These are phyloP conservation scores for Boletus hoseneyae DNA, from an alignment of 1,284 basidiomycete species.

Conservation along the genomic window DNA sequence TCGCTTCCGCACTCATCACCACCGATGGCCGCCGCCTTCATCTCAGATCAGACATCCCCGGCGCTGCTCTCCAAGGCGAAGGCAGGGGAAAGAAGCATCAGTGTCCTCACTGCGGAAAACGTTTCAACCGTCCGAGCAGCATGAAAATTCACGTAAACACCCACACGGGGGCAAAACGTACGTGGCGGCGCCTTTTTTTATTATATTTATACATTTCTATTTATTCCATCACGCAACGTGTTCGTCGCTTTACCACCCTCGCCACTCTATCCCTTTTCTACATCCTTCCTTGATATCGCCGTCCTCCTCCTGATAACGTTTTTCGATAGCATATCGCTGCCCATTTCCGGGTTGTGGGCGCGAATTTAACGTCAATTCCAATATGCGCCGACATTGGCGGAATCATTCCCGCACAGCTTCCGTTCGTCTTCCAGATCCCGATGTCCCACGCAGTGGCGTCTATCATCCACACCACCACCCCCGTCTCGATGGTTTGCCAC, in stretches of 20 bases:
- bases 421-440: constrained; percentile 22
- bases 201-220: neutral
- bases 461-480: constrained; percentile 6
- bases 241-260: constrained; percentile 18
- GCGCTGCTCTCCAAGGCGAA: constrained; percentile 28
- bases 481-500: constrained; percentile 13
- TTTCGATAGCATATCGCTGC: constrained; percentile 61
- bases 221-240: constrained; percentile 22
- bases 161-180: constrained; percentile 74
- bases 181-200: constrained; percentile 31
- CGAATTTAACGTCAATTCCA: constrained; percentile 76
- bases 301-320: constrained; percentile 13
- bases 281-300: neutral
- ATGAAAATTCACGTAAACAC: constrained; percentile 73
- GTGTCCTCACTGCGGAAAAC: constrained; percentile 63
- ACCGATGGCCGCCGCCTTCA: constrained; percentile 31
- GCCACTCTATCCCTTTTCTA: constrained; percentile 11
- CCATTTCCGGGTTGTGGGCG: constrained; percentile 71
- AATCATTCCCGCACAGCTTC: constrained; percentile 47
- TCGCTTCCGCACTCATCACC: constrained; percentile 25
- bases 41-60: constrained; percentile 29
- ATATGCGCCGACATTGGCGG: constrained; percentile 74
- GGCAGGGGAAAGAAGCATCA: constrained; percentile 51
- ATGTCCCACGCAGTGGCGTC: constrained; percentile 12
- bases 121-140: constrained; percentile 77